Conservation (phyloP, 139 green algal species). For the Chlamydomonas sp. region DNA sequence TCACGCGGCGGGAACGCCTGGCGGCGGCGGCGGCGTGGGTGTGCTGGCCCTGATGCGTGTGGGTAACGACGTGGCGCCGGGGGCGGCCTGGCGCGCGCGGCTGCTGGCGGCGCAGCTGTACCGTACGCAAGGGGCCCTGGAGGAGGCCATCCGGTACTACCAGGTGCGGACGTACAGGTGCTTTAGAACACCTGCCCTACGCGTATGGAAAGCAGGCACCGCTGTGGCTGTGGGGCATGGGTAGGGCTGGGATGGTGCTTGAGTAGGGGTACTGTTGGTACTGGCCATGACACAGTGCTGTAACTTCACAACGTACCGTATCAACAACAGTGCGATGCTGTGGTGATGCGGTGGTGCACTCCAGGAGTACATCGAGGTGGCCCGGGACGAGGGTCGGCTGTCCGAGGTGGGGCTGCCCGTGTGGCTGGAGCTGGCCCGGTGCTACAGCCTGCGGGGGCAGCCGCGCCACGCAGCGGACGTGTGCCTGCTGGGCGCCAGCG, state of each 20-base stretch:
- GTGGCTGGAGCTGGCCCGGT: constrained; percentile 25
- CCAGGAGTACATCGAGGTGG: constrained; percentile 26
- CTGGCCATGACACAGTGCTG: not conserved
- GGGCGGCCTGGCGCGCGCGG: not conserved
- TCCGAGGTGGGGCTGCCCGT: constrained; percentile 8
- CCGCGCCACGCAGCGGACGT: constrained; percentile 12
- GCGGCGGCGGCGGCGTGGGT: not conserved
- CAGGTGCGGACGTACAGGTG: not conserved
- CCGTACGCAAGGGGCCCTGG: not conserved
- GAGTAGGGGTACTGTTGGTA: not conserved
- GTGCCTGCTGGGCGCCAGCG: constrained; percentile 20
- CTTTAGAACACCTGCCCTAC: too few relatives aligned
- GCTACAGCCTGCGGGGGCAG: constrained; percentile 19
- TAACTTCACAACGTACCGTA: too few relatives aligned
- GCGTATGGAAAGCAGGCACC: too few relatives aligned
- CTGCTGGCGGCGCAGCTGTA: constrained; percentile 26
- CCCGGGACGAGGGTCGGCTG: not conserved
- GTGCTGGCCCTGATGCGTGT: constrained; percentile 3
- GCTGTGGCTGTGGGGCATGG: too few relatives aligned
- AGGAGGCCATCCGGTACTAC: constrained; percentile 34
- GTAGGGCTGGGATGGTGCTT: too few relatives aligned
- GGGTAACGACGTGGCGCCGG: not conserved
- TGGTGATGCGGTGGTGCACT: too few relatives aligned
- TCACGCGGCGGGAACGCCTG: not conserved
- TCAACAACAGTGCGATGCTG: too few relatives aligned